Evolutionary conservation across 257 asterid species (phyloP).

Genomic region (Primulina huaijiensis): DNA sequence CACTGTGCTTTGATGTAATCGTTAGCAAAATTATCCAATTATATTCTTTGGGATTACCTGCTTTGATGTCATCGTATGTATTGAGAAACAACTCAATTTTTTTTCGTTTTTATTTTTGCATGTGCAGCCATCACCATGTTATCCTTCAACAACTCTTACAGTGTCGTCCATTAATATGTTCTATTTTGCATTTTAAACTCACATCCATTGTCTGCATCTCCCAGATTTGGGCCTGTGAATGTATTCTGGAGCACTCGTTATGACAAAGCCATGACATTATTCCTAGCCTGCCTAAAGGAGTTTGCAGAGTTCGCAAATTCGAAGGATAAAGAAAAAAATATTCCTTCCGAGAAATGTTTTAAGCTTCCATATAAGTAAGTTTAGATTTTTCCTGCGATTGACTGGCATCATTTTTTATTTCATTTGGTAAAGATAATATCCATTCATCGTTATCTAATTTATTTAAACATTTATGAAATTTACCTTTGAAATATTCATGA

Average conservation of each 20-base stretch:
- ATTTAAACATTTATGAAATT: neutral
- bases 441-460: no score
- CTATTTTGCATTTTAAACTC: conserved; percentile 17
- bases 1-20: neutral
- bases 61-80: conserved; percentile 2
- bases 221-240: conserved; percentile 97
- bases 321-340: conserved; percentile 83
- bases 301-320: conserved; percentile 91
- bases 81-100: neutral
- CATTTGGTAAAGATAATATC: neutral
- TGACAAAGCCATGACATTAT: conserved; percentile 96
- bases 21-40: neutral
- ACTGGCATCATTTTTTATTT: neutral
- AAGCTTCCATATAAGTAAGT: conserved; percentile 97
- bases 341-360: conserved; percentile 79
- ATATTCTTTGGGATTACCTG: conserved; percentile 1
- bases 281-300: conserved; percentile 88
- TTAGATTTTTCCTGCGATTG: neutral
- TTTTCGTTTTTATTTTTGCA: neutral
- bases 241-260: conserved; percentile 99
- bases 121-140: conserved; percentile 3
- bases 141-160: neutral
- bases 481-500: neutral
- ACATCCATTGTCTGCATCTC: conserved; percentile 25
- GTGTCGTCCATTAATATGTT: neutral